phyloP scores from a whole-genome alignment of 2,329 filamentous ascomycete species.

The Aspergillus tubingensis region DNA sequence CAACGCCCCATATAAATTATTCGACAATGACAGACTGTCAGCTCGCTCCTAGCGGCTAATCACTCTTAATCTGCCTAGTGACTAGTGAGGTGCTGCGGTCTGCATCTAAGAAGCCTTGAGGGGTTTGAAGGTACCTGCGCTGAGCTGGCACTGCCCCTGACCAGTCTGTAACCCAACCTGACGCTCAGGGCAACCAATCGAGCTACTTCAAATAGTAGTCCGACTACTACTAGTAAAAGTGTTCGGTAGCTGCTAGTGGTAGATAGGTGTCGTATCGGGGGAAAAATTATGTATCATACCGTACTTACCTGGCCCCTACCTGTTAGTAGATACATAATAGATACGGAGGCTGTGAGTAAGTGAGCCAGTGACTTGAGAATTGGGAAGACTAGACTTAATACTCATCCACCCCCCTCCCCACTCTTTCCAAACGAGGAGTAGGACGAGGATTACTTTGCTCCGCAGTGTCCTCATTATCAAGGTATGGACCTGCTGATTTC shows the following conservation, averaged over 20 bases:
- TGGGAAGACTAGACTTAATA: not conserved
- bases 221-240: not conserved
- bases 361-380: not conserved
- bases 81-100: slow-evolving; percentile 1
- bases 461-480: not conserved
- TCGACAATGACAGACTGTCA: not conserved
- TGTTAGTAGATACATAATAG: not conserved
- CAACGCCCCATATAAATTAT: not conserved
- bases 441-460: not conserved
- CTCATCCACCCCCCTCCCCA: not conserved
- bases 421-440: slow-evolving; percentile 3
- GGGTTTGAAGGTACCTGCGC: not conserved
- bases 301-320: not conserved
- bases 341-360: too few relatives aligned
- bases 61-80: not conserved
- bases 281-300: not conserved
- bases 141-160: slow-evolving; percentile 11
- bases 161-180: slow-evolving; percentile 4
- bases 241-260: not conserved
- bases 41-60: slow-evolving; percentile 1
- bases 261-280: not conserved
- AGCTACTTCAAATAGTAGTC: not conserved
- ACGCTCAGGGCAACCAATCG: slow-evolving; percentile 1
- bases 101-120: not conserved
- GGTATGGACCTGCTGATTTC: not conserved